Evolutionary conservation across 805 yeast species (phyloP), one percentile per base, ranked within the genome.

Genomic region (Torulaspora indica): DNA sequence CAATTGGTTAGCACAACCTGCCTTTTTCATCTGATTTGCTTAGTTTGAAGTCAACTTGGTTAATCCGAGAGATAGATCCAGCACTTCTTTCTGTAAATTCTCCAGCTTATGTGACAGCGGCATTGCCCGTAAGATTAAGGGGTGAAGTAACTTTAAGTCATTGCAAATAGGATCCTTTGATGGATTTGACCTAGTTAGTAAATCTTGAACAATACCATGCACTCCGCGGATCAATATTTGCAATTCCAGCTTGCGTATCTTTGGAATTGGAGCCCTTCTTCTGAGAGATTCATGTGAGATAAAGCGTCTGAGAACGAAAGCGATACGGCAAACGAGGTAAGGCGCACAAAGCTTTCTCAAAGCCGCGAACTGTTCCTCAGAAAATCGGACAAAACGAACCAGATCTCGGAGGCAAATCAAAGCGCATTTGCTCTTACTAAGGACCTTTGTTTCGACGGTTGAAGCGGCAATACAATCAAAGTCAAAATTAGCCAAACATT

Each of bases 241-340:
- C n/a, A 89, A 56, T 59, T 90, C 98, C 5, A 67, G 63, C 42
- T 76, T 76, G 52, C 86, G 87, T 6, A 85, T 61, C 31, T 74
- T 71, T 0, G 91, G 77, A 12, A 85, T 67, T 1, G 97, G 97
- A 41, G 75, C 75, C 24, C 62, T 68, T 28, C 79, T 77, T 5
- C 82, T 58, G 9, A 89, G 64, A 25, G 72, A 75, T 40, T 73
- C 76, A 51, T 85, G 89, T 12, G 82, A 77, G 5, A 85, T 67
- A 48, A 77, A 81, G 46, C 83, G 76, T 43, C 83, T 71, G 35
- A 90, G 63, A 0, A 78, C 73, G 48, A 85, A 72, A 0, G 84
- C 78, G 20, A 76, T 66, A 32, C 95, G 70, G 14, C 79, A 70
- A 0, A 77, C 62, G 25, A 85, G 69, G 52, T 69, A 82, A 2